Base-by-base conservation (phyloP, 345 rosid genomes). In the Combretum micranthum region DNA sequence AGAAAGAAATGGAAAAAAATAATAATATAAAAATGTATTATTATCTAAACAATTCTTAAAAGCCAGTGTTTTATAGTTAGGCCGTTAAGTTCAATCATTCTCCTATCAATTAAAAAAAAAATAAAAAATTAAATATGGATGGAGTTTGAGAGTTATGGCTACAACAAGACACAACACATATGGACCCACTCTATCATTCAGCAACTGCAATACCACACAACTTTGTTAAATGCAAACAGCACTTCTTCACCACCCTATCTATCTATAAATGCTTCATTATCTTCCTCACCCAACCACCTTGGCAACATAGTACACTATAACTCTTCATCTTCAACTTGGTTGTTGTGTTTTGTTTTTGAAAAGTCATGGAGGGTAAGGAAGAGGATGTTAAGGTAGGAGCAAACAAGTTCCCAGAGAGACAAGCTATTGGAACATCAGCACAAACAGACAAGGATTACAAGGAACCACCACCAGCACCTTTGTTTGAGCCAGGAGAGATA, bases 401-500 rank as follows among this genome's bases (percentile, higher is more conserved):
- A 17, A 65, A 53, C 69, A 65, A 65, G 59, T 65, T 45, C 59
- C 42, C 69, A 21, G 69, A 65, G 57, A 65, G 59, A 53, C 69
- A 65, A n/a, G 64, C 69, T 47, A 52, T 65, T 17, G 69, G 69
- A 5, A 65, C 69, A 15, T 20, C 64, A 16, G 64, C 69, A 37
- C 64, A 58, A 53, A 59, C 64, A 15, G 69, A 52, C 64, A 65
- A 65, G 64, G 69, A 59, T 54, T 65, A 65, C 64, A 65, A 58
- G 23, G 69, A 65, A 53, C 69, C 64, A 15, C 71, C 71, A 13
- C 71, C 71, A 20, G 71, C 71, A 4, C 71, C 71, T 1, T 61
- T 67, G 19, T 67, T 67, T 52, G 71, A 67, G 65, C 71, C 71
- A 16, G 71, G 61, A 0, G 71, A 67, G 66, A 66, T 67, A 50